phyloP scores from a whole-genome alignment of 257 asterid genomes.

The Solanum virginianum region DNA sequence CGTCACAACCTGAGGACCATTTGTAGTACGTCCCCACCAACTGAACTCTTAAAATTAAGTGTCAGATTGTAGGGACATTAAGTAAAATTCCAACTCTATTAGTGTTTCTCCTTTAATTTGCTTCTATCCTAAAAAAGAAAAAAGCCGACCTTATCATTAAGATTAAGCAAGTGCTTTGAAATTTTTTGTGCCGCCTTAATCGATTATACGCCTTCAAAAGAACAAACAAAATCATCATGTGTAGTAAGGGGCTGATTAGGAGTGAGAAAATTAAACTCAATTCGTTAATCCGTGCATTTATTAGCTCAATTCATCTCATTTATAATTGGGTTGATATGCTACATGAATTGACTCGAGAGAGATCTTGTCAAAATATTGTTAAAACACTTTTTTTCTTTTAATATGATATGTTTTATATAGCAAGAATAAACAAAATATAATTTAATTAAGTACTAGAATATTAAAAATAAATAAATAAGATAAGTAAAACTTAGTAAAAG shows the following conservation, averaged over 20 bases:
- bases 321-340: no score
- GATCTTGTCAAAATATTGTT: no score
- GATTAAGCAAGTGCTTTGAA: not conserved
- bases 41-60: not conserved
- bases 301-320: no score
- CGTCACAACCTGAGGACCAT: constrained; percentile 1
- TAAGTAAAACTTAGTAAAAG: no score
- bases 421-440: no score
- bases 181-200: not conserved
- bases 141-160: not conserved
- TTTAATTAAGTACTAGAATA: no score
- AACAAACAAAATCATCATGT: not conserved
- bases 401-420: no score
- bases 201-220: not conserved
- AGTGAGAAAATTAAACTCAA: no score
- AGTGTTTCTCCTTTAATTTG: not conserved
- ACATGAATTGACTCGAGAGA: no score
- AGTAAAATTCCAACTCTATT: not conserved
- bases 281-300: no score
- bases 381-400: no score
- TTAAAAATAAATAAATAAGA: no score
- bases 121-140: not conserved
- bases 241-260: not conserved
- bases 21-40: not conserved
- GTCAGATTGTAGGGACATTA: not conserved